A percentile compares a stretch with the other conserved stretches of the same genome.
Evolutionary conservation across 1,139 yeast genomes (phyloP).

Genomic region (Protomyces macrosporus): DNA sequence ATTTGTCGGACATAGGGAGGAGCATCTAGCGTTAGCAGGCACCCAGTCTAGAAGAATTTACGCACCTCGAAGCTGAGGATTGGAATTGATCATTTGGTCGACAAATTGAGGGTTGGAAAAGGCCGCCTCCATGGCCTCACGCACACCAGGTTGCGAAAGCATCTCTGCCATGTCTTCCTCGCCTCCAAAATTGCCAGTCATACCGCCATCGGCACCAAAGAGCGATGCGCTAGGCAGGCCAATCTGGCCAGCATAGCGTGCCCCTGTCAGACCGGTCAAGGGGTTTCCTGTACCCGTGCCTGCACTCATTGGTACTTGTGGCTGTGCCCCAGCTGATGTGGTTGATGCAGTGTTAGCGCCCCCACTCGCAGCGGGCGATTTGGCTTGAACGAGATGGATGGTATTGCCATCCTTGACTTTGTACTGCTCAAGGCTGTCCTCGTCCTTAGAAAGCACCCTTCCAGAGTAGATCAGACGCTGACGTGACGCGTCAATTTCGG

Average conservation of each 20-base stretch:
- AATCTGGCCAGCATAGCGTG: constrained; percentile 81
- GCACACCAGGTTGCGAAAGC: constrained; percentile 44
- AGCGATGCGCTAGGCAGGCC: constrained; percentile 81
- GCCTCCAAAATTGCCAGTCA: constrained; percentile 46
- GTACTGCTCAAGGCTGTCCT: constrained; percentile 65
- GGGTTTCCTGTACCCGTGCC: constrained; percentile 90
- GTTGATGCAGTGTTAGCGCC: constrained; percentile 33
- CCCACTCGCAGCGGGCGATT: constrained; percentile 39
- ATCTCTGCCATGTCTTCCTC: constrained; percentile 58
- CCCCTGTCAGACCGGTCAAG: constrained; percentile 85
- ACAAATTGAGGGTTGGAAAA: constrained; percentile 76
- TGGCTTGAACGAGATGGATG: constrained; percentile 74
- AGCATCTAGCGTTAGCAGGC: constrained; percentile 46
- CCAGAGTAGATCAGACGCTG: constrained; percentile 93
- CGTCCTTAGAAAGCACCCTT: constrained; percentile 72
- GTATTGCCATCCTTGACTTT: constrained; percentile 83
- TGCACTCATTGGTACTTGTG: constrained; percentile 65
- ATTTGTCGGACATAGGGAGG: constrained; percentile 72
- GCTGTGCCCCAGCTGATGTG: constrained; percentile 43
- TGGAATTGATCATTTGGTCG: constrained; percentile 70
- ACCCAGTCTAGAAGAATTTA: neutral
- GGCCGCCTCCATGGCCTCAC: constrained; percentile 48
- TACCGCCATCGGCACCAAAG: constrained; percentile 94
- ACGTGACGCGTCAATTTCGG: constrained; percentile 64
- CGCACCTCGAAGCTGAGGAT: constrained; percentile 52